These are phyloP conservation scores for Ustilago curta DNA, from an alignment of 1,284 basidiomycete species.

Conservation along the genomic window DNA sequence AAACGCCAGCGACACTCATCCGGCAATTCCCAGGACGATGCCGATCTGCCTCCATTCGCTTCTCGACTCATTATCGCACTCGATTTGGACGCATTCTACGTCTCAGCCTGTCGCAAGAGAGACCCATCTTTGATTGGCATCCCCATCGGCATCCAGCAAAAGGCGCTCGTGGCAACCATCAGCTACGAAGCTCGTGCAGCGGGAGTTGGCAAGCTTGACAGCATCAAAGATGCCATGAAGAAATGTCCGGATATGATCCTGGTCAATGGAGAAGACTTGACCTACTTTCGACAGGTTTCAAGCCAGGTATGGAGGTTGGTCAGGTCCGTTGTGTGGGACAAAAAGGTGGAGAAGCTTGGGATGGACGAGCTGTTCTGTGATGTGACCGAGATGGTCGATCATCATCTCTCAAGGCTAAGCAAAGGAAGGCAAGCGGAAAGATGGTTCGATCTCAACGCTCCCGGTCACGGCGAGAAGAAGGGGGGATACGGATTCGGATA, in stretches of 20 bases:
- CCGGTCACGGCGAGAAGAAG: not conserved
- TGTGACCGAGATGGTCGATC: constrained; percentile 66
- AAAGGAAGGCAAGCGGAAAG: not conserved
- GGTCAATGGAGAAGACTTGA: constrained; percentile 70
- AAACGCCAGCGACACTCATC: constrained; percentile 24
- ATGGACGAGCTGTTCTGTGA: constrained; percentile 71
- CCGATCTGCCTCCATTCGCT: not conserved
- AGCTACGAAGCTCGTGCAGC: constrained; percentile 69
- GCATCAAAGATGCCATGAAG: constrained; percentile 65
- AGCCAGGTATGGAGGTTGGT: constrained; percentile 64
- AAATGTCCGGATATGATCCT: constrained; percentile 68
- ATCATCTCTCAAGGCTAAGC: constrained; percentile 45
- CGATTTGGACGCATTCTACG: constrained; percentile 65
- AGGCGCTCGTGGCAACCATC: constrained; percentile 70
- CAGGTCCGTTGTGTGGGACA: constrained; percentile 55
- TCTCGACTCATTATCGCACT: constrained; percentile 50
- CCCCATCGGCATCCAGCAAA: constrained; percentile 70
- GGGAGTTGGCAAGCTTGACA: constrained; percentile 68
- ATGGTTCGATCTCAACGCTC: constrained; percentile 39
- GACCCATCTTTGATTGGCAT: constrained; percentile 67
- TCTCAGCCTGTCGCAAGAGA: constrained; percentile 67
- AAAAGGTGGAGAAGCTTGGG: constrained; percentile 69
- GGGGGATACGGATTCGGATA: constrained; percentile 54
- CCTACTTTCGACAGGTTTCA: constrained; percentile 66
- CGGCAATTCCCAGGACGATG: not conserved